Evolutionary conservation across 116 monocot species (phyloP).

Genomic region (Cymodocea nodosa): DNA sequence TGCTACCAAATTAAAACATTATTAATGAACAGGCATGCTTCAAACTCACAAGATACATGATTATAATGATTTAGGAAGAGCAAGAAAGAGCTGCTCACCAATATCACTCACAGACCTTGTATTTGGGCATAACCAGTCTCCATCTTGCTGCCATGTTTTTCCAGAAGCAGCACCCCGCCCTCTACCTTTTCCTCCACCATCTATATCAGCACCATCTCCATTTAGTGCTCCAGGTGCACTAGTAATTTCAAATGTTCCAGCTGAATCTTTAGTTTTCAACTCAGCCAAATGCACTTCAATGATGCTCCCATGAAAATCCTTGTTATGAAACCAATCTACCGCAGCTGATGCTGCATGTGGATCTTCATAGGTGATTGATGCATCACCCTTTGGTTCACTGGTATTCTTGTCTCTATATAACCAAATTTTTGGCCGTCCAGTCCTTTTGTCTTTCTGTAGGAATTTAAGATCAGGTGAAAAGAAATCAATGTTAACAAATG

Average conservation of each 20-base stretch:
- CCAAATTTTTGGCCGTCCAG: constrained; percentile 89
- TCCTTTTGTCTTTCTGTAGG: constrained; percentile 88
- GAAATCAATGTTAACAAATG: not conserved
- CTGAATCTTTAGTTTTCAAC: constrained; percentile 63
- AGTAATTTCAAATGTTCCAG: constrained; percentile 11
- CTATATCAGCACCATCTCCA: constrained; percentile 13
- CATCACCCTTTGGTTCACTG: constrained; percentile 96
- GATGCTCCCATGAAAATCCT: constrained; percentile 80
- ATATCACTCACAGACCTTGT: constrained; percentile 99
- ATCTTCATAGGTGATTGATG: constrained; percentile 94
- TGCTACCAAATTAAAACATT: constrained; percentile 20
- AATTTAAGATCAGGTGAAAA: not conserved
- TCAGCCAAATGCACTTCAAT: constrained; percentile 87
- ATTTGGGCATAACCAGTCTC: constrained; percentile 99
- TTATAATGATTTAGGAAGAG: constrained; percentile 8
- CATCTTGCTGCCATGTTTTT: constrained; percentile 97
- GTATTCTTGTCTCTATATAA: constrained; percentile 86
- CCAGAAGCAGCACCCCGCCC: constrained; percentile 59
- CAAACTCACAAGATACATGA: not conserved
- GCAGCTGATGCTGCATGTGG: constrained; percentile 96
- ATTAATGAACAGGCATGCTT: not conserved
- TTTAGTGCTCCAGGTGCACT: constrained; percentile 25
- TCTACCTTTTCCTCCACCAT: constrained; percentile 53
- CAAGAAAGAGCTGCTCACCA: constrained; percentile 87
- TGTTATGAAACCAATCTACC: constrained; percentile 95